Evolutionary conservation across 306 rosid species (phyloP), one percentile per base, ranked within the genome.

Genomic region (Astragalus glycyphyllos): DNA sequence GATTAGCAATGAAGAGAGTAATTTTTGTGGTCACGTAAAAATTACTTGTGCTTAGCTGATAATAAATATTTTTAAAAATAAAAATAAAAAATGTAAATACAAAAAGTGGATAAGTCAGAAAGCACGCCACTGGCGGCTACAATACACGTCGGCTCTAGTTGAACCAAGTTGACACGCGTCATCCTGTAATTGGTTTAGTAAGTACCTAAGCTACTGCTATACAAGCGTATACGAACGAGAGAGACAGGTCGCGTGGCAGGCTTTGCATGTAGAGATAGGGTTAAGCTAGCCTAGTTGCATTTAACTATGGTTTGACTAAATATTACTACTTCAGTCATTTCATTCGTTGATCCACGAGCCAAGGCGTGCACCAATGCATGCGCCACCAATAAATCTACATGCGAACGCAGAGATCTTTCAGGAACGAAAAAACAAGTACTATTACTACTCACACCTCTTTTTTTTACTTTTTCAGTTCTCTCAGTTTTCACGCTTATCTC

Each of bases 291-390:
- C 14, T 17, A 32, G 37, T 9, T 69, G 11, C 34, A 70, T 62
- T 55, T 64, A 71, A 64, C 55, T 17, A 56, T 45, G 12, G 64
- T 64, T 71, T 71, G 78, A 65, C 63, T 26, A 4, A 17, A 59
- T 20, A 13, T 10, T 14, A 6, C 5, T 4, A 64, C 11, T 40
- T 12, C 0, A 12, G n/a, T 62, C 56, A 35, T 35, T 5, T 7
- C 40, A 26, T 26, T 26, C 31, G 3, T 78, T 68, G 69, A 78
- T 57, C 0, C 6, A 65, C 78, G 82, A 65, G 82, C 82, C 78
- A 12, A 14, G 72, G 82, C 82, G 74, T 78, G 82, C 82, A 49
- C 50, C 46, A 65, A 3, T 71, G 74, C 82, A 78, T 72, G 80
- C 75, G 75, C 75, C 70, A 63, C 75, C 70, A 63, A 44, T 62